phyloP scores from a whole-genome alignment of 257 asterid genomes.

The Craterostigma plantagineum region DNA sequence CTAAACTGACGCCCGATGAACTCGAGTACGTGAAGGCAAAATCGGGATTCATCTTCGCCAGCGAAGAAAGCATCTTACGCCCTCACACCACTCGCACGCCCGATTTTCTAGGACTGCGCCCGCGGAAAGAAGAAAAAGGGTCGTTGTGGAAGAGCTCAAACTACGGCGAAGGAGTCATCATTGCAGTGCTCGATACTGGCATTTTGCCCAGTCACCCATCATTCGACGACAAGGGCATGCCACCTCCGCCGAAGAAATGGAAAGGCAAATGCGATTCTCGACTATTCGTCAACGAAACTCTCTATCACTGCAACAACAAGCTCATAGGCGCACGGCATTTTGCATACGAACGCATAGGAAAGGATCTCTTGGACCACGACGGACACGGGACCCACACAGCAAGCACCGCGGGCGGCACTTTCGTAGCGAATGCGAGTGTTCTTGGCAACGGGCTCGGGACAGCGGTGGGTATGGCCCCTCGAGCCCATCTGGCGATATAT shows the following conservation, averaged over 20 bases:
- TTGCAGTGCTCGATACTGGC: conserved; percentile 29
- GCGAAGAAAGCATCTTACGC: conserved; percentile 8
- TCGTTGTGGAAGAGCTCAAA: conserved; percentile 27
- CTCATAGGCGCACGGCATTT: conserved; percentile 25
- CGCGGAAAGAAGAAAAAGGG: conserved; percentile 17
- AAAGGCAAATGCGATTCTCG: conserved; percentile 17
- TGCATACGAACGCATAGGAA: conserved; percentile 1
- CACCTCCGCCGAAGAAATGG: conserved; percentile 25
- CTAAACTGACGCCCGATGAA: conserved; percentile 18
- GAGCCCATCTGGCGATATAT: conserved; percentile 31
- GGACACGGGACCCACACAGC: conserved; percentile 34
- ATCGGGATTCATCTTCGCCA: conserved; percentile 20
- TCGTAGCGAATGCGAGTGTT: conserved; percentile 18
- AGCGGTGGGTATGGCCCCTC: conserved; percentile 31
- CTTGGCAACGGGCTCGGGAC: conserved; percentile 33
- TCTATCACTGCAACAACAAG: conserved; percentile 19
- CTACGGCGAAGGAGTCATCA: conserved; percentile 33
- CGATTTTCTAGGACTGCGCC: conserved; percentile 27
- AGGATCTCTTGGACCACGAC: conserved; percentile 7
- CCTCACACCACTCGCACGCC: conserved; percentile 35
- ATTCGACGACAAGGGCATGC: conserved; percentile 14
- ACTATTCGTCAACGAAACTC: not conserved
- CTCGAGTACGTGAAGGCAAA: conserved; percentile 18
- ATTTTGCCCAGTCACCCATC: conserved; percentile 19
- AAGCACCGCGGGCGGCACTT: conserved; percentile 34